Evolutionary conservation across 2,329 filamentous ascomycete genomes (phyloP).

Genomic region (Pestalotiopsis sp.): DNA sequence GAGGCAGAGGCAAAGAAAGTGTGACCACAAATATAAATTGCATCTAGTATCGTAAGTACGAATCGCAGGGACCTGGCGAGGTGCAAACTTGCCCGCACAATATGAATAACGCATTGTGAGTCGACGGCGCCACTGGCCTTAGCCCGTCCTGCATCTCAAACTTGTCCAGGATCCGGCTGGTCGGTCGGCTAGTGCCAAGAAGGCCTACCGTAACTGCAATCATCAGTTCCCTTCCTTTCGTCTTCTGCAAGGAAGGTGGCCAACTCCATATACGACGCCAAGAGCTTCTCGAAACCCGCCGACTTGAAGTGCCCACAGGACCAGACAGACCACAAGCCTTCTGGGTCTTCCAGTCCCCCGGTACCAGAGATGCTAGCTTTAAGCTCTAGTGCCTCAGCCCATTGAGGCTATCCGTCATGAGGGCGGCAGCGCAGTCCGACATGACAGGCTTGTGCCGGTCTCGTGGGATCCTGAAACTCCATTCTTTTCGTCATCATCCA

Average conservation of each 20-base stretch:
- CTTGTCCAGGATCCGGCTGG: neutral
- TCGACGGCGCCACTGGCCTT: neutral
- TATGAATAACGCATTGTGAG: neutral
- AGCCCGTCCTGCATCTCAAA: constrained; percentile 3
- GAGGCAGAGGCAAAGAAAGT: neutral
- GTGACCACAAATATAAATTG: neutral
- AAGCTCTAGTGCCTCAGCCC: constrained; percentile 23
- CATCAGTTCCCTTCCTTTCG: neutral
- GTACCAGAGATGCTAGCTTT: neutral
- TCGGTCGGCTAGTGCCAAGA: constrained; percentile 5
- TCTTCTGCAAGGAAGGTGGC: too few relatives aligned
- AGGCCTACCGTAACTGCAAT: neutral
- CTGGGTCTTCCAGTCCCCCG: neutral
- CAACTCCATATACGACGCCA: neutral
- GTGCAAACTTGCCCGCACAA: neutral
- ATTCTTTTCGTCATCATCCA: constrained; percentile 17
- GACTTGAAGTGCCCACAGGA: constrained; percentile 11
- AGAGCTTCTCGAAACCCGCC: constrained; percentile 28
- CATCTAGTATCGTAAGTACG: neutral
- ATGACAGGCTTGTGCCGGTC: constrained; percentile 19
- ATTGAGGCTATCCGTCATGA: constrained; percentile 24
- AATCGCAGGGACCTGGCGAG: neutral
- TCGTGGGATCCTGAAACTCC: constrained; percentile 21
- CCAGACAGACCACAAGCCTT: neutral
- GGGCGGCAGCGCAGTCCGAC: constrained; percentile 1